These are phyloP conservation scores for Yamadazyma spencermartinsiae DNA, from an alignment of 1,139 yeast species.

Conservation along the genomic window DNA sequence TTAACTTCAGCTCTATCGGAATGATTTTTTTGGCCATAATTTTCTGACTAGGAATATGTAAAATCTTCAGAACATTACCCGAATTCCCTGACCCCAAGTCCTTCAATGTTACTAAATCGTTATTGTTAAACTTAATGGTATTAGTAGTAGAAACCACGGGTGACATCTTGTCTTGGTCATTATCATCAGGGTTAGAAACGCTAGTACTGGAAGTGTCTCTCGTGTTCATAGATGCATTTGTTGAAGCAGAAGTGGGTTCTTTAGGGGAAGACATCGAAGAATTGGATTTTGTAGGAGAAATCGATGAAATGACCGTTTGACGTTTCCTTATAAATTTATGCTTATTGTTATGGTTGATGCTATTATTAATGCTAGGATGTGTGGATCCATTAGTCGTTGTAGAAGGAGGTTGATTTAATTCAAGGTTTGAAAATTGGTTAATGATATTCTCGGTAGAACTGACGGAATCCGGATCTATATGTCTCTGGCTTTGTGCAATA, in stretches of 20 bases:
- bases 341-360: conserved; percentile 4
- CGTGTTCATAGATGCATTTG: not conserved
- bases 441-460: conserved; percentile 25
- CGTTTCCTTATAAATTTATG: conserved; percentile 25
- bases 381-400: not conserved
- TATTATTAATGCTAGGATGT: conserved; percentile 1
- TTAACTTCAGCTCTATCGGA: conserved; percentile 79
- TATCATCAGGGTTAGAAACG: conserved; percentile 12
- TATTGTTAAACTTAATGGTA: conserved; percentile 50
- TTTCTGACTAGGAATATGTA: conserved; percentile 85
- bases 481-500: conserved; percentile 27
- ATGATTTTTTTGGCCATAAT: conserved; percentile 91
- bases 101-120: conserved; percentile 72
- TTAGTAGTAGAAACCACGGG: conserved; percentile 43
- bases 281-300: conserved; percentile 44
- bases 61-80: conserved; percentile 86
- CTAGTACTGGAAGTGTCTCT: conserved; percentile 3
- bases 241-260: conserved; percentile 6
- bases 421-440: conserved; percentile 33
- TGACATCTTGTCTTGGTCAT: conserved; percentile 13
- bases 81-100: conserved; percentile 92
- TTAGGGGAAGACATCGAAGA: conserved; percentile 18
- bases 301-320: conserved; percentile 46
- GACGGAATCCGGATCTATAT: conserved; percentile 31
- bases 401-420: conserved; percentile 22